Base-by-base conservation (phyloP, 306 rosid genomes). In the Argentina anserina region DNA sequence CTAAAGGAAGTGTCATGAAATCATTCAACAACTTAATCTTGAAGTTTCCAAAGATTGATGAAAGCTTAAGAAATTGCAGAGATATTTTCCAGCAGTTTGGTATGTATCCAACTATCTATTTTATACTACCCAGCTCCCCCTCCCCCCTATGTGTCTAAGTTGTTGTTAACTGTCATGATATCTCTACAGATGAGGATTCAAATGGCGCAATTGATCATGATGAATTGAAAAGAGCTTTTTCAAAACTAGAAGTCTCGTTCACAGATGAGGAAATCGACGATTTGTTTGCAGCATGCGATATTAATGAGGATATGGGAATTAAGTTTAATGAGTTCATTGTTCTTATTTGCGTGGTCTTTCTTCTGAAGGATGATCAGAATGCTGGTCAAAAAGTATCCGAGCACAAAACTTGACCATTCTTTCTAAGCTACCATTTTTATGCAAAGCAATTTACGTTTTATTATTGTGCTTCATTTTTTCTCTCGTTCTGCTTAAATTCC, bases 31-130 rank as follows among this genome's bases (percentile, higher is more conserved):
- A 81, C 78, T 73, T 94, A 71, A 90, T 94, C 85, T 84, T 94
- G 86, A 91, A 94, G 67, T 94, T 94, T 70, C 97, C 92, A 34
- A 94, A 94, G 87, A 89, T 94, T 33, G 99, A 91, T 33, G 95
- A 84, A 77, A 94, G 87, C 84, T 84, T 94, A 33, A 81, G 95
- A 77, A 94, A 85, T 60, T 94, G 99, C 91, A 85, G 82, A 83
- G 81, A 82, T 61, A 89, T 79, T 75, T 94, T 89, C 59, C 77
- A 89, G 85, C 86, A 85, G 77, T 94, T 94, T 71, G 99, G 98
- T 93, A 72, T 76, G 92, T 78, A 66, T 76, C n/a, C n/a, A n/a
- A n/a, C n/a, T n/a, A n/a, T n/a, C 52, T 50, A 69, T 39, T 73
- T 73, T 6, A 61, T 9, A n/a, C 58, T 10, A 25, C 28, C 43